These are phyloP conservation scores for Aphanomyces astaci DNA, from an alignment of 352 stramenopile species.

Conservation along the genomic window DNA sequence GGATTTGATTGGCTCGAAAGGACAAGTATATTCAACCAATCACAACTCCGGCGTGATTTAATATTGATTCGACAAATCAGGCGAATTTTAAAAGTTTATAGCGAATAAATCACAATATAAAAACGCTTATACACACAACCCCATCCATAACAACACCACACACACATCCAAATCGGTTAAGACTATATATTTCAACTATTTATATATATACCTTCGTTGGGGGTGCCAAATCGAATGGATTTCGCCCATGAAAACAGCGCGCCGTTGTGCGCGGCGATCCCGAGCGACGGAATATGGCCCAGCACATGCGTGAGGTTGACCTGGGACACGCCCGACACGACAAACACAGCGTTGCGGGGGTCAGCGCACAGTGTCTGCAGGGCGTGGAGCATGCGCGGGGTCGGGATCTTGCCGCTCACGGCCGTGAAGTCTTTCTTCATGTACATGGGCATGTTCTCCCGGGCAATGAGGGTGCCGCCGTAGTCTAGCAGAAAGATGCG, in stretches of 20 bases:
- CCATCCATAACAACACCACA: no score
- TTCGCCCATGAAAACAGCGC: constrained; percentile 88
- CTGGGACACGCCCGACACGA: constrained; percentile 92
- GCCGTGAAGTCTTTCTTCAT: constrained; percentile 94
- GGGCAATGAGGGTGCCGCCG: constrained; percentile 92
- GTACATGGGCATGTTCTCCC: constrained; percentile 91
- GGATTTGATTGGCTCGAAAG: no score
- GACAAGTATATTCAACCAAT: no score
- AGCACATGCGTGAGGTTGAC: constrained; percentile 87
- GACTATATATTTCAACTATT: neutral
- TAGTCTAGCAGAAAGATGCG: constrained; percentile 97
- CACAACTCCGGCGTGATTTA: no score
- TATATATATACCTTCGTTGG: constrained; percentile 17
- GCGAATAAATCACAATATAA: neutral
- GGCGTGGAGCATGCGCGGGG: constrained; percentile 80
- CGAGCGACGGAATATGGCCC: constrained; percentile 88
- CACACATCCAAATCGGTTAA: no score
- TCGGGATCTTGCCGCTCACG: constrained; percentile 89
- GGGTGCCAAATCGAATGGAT: constrained; percentile 34
- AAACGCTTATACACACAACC: no score
- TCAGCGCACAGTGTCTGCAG: constrained; percentile 85
- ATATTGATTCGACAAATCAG: no score
- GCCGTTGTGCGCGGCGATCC: constrained; percentile 92
- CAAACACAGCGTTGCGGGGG: constrained; percentile 93
- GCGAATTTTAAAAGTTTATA: no score